Base-by-base conservation (phyloP, 352 stramenopile genomes). In the Pythium sukuiense region DNA sequence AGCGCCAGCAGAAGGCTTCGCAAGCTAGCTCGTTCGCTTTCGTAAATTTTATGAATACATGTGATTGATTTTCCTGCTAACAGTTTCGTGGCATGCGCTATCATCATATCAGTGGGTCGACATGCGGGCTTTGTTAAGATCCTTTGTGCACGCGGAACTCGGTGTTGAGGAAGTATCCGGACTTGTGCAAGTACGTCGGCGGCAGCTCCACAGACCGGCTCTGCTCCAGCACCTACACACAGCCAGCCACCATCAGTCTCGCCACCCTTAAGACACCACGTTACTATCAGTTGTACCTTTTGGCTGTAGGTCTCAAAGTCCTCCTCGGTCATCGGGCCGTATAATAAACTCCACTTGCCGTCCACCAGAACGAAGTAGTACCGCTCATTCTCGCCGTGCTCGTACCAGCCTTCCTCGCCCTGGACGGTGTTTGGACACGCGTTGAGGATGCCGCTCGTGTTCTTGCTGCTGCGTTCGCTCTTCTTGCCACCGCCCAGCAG, bases 281-380 rank as follows among this genome's bases (percentile, higher is more conserved):
- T 18, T 4, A 26, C 5, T 6, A 52, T 29, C 18, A 20, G 2
- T 27, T 61, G n/a, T 72, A 94, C 86, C 80, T 88, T 84, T 67
- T 76, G 83, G 53, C 79, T 90, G 72, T 85, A 93, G 14, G 73
- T 11, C 52, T 93, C 86, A 63, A 90, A 95, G 70, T 93, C 85
- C 41, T 95, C 84, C 63, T 95, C 84, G 39, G 77, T 90, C 80
- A 95, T 93, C 26, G 84, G 84, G 1, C 86, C 86, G 62, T 95
- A 95, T 13, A 95, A 73, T 64, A 95, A 72, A 74, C 80, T 92
- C 86, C 86, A 95, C 71, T 93, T 95, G 69, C 78, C 74, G 56
- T 95, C 84, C 37, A 92, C 52, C 20, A 93, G 76, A 18, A 92
- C 70, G 61, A 95, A 95, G 70, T 95, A 95, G 68, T 95, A 95